Percentiles rank a stretch among this genome's conserved stretches.
Conservation (phyloP, 768 basidiomycete genomes). For the Collybia nuda region DNA sequence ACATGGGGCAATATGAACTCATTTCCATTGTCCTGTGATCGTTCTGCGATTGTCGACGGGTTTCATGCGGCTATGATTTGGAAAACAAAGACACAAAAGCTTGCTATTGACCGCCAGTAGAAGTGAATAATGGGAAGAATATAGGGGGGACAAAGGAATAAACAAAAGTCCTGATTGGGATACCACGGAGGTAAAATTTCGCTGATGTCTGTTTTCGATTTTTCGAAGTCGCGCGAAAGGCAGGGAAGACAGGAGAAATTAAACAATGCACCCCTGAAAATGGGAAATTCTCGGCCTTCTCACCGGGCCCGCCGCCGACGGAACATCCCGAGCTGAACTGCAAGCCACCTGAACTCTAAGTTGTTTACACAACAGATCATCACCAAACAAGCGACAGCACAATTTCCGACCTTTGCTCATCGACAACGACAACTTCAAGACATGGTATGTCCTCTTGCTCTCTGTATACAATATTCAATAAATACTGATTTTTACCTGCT, state of each 20-base stretch:
- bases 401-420: conserved; percentile 40
- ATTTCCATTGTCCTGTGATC: too few species aligned
- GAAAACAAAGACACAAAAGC: too few species aligned
- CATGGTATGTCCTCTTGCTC: conserved; percentile 50
- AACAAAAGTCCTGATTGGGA: conserved; percentile 18
- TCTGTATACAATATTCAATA: too few species aligned
- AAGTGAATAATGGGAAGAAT: conserved; percentile 25
- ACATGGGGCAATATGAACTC: too few species aligned
- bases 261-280: neutral
- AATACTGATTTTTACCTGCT: too few species aligned
- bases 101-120: too few species aligned
- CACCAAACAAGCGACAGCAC: conserved; percentile 32
- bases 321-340: conserved; percentile 29
- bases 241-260: neutral
- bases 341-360: conserved; percentile 64
- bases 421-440: conserved; percentile 65
- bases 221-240: neutral
- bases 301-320: conserved; percentile 16
- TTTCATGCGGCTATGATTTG: too few species aligned
- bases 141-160: conserved; percentile 31
- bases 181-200: neutral
- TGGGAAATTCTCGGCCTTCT: neutral
- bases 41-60: too few species aligned
- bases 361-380: conserved; percentile 40
- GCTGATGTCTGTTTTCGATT: neutral